Base-by-base conservation (phyloP, 306 rosid species). In the Ammopiptanthus mongolicus region DNA sequence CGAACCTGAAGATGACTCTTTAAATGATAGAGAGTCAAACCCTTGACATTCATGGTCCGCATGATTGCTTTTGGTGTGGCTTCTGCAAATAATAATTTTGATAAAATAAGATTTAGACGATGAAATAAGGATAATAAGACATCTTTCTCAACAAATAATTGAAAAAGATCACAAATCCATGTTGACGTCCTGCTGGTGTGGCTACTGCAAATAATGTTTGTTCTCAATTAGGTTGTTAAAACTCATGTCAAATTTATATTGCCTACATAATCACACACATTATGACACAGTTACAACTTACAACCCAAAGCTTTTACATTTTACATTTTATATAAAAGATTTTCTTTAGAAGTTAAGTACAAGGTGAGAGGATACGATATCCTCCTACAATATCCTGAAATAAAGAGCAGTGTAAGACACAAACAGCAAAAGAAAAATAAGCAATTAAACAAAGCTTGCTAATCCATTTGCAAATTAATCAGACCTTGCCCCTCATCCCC, bases 1-100 rank as follows among this genome's bases (percentile, higher is more conserved):
- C 42, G 47, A 81, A 75, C 98, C 98, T 94, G 98, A 14, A 94
- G 97, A 85, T 94, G 98, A 77, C 98, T 94, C 91, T 94, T 94
- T 53, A 94, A 84, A 79, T 94, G 98, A 84, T 91, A 94, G 65
- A 94, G 98, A 13, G 97, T 94, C 78, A 94, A 86, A 50, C 98
- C 98, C 91, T 94, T 94, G 78, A 91, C 97, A 82, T 94, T 94
- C 98, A 94, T 94, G 41, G 97, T 94, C 82, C 98, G 90, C 98
- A 94, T 84, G 58, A 94, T 94, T 9, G 98, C 98, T 87, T 94
- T 94, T 22, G 98, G 98, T 15, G 98, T 94, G 73, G 98, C 98
- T 88, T 94, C 98, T 91, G 93, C 84, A 90, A 65, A 74, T 61
- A 83, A 74, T 13, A 75, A 71, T 31, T 34, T 68, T 12, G 39